Evolutionary conservation across 2,329 filamentous ascomycete genomes (phyloP).

Genomic region (Sordariomycetes sp.): DNA sequence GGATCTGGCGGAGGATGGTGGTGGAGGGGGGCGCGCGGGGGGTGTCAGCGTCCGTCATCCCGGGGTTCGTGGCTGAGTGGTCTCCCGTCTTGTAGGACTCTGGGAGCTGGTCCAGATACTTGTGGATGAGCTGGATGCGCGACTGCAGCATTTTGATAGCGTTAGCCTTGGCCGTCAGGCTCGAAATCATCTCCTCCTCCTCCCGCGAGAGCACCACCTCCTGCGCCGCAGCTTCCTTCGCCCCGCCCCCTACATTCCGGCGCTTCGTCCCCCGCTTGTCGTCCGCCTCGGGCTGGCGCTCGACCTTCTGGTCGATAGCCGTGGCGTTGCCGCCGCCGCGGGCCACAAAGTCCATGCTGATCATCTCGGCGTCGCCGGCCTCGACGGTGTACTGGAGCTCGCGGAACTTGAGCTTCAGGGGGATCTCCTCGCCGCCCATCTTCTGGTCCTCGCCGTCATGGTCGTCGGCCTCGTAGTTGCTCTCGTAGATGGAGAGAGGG

Average conservation of each 20-base stretch:
- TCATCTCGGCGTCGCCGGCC: conserved; percentile 95
- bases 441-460: conserved; percentile 50
- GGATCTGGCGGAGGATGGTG: conserved; percentile 73
- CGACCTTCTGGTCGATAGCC: conserved; percentile 23
- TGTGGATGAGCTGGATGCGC: conserved; percentile 56
- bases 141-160: conserved; percentile 87
- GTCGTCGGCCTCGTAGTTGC: conserved; percentile 58
- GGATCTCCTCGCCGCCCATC: conserved; percentile 40
- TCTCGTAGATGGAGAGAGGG: conserved; percentile 85
- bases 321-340: conserved; percentile 72
- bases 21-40: conserved; percentile 34
- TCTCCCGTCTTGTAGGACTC: conserved; percentile 17
- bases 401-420: conserved; percentile 58
- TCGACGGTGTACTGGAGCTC: conserved; percentile 81
- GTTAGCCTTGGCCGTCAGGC: conserved; percentile 77
- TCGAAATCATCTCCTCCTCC: conserved; percentile 47
- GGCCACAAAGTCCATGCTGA: conserved; percentile 87
- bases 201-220: conserved; percentile 37
- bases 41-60: conserved; percentile 17
- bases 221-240: conserved; percentile 10
- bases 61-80: conserved; percentile 19
- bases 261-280: conserved; percentile 10
- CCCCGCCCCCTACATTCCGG: conserved; percentile 14
- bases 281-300: conserved; percentile 7
- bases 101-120: conserved; percentile 62